Base-by-base conservation (phyloP, 2,329 filamentous ascomycete genomes). In the Coniochaeta hoffmannii region DNA sequence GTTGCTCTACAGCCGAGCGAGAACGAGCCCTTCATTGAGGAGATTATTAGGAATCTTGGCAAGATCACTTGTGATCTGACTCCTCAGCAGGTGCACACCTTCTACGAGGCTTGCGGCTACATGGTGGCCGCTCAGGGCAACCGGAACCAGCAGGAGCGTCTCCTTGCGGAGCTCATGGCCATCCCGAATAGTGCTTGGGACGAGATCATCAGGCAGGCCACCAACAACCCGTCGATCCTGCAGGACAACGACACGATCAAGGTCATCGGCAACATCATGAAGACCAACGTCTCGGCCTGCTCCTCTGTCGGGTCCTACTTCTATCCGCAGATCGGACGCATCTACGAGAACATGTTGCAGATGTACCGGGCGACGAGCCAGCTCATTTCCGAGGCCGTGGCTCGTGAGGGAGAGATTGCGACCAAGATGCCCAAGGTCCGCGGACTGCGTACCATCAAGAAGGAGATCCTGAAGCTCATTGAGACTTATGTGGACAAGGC, bases 251-350 rank as follows among this genome's bases (percentile, higher is more conserved):
- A 99, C 63, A 96, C 92, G 1, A 97, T 99, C 76, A 99, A 99
- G 77, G 87, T 99, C 62, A 92, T 99, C 60, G 94, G 94, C 62
- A 99, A 99, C 73, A 97, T 99, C 69, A 99, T 99, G 94, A 99
- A 99, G 82, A 99, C 94, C 1, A 99, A 99, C 65, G 94, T 99
- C 4, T 93, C 95, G n/a, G 94, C 94, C 34, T 99, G 94, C 71
- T 90, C 89, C 34, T 97, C 94, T 0, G 94, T 99, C 57, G 94
- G 95, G 32, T 86, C 90, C 53, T 99, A 97, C 74, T 99, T 99
- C 72, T 97, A 96, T 67, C 93, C 94, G 12, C 94, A 99, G 69
- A 96, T 99, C 64, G 94, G 93, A 38, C 88, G 91, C 56, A 97
- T 99, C 63, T 99, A 97, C 71, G 86, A 95, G 63, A 94, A 99